A percentile compares a stretch with the other conserved stretches of the same genome.
These are phyloP conservation scores for Ustilago lituana DNA, from an alignment of 1,284 basidiomycete species.

Conservation along the genomic window DNA sequence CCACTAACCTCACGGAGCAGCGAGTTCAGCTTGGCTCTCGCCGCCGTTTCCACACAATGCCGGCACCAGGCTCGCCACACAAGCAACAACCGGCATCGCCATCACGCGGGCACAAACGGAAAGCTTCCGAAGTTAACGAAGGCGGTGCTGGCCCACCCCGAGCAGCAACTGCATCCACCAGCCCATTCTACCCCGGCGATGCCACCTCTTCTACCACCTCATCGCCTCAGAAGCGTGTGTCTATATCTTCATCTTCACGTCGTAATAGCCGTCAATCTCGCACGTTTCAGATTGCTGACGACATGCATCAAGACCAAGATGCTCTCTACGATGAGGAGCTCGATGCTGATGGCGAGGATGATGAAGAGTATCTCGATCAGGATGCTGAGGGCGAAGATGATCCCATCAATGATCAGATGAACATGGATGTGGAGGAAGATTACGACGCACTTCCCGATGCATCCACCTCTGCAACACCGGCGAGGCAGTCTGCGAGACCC, in stretches of 20 bases:
- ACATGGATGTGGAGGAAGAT: background rate
- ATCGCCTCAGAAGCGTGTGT: slow-evolving; percentile 12
- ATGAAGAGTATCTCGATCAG: slow-evolving; percentile 20
- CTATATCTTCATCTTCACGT: slow-evolving; percentile 5
- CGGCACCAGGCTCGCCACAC: slow-evolving; percentile 11
- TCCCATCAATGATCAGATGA: background rate
- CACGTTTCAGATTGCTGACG: slow-evolving; percentile 25
- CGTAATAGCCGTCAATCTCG: slow-evolving; percentile 18
- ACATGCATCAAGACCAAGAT: slow-evolving; percentile 16
- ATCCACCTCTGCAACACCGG: slow-evolving; percentile 10
- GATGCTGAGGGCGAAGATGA: slow-evolving; percentile 16
- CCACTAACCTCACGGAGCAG: background rate
- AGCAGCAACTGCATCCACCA: slow-evolving; percentile 5
- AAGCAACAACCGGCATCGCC: slow-evolving; percentile 8
- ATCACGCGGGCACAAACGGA: slow-evolving; percentile 21
- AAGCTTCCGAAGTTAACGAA: slow-evolving; percentile 1
- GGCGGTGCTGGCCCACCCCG: background rate
- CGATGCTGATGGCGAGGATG: slow-evolving; percentile 30
- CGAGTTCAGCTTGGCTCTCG: background rate
- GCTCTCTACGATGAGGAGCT: slow-evolving; percentile 29
- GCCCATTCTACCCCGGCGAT: slow-evolving; percentile 3
- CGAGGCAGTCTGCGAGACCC: slow-evolving; percentile 14
- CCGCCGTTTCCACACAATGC: slow-evolving; percentile 5
- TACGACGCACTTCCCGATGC: background rate
- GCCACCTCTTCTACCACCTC: slow-evolving; percentile 13